Conservation (phyloP, 179 eudicot genomes). For the Spinacia oleracea region DNA sequence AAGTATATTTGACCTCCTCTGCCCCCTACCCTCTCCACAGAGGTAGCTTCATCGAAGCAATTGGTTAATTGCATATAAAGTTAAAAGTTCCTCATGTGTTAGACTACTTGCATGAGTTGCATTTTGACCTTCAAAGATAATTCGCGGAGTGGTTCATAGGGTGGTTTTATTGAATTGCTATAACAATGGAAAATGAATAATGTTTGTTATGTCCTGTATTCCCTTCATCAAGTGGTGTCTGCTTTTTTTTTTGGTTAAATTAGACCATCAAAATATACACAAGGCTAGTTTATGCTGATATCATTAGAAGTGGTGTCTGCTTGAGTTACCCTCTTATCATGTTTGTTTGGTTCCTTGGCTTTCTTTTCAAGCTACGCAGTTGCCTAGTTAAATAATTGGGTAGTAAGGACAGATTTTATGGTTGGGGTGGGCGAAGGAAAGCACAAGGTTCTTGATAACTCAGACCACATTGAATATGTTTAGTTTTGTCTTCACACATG, state of each 20-base stretch:
- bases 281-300: no score
- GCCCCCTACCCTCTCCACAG: background rate
- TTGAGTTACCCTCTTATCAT: background rate
- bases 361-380: background rate
- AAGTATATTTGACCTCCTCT: background rate
- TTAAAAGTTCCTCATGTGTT: background rate
- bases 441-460: background rate
- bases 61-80: background rate
- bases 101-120: background rate
- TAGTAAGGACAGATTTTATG: background rate
- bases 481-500: background rate
- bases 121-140: background rate
- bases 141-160: background rate
- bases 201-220: no score
- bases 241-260: no score
- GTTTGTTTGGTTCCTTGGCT: background rate
- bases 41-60: background rate
- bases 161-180: background rate
- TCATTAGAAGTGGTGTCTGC: background rate
- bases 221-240: background rate
- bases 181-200: background rate
- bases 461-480: background rate
- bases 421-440: background rate
- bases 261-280: no score
- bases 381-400: background rate